Percentiles rank a stretch among this genome's conserved stretches.
phyloP scores from a whole-genome alignment of 2,329 filamentous ascomycete species.

The Hymenoscyphus infarciens region DNA sequence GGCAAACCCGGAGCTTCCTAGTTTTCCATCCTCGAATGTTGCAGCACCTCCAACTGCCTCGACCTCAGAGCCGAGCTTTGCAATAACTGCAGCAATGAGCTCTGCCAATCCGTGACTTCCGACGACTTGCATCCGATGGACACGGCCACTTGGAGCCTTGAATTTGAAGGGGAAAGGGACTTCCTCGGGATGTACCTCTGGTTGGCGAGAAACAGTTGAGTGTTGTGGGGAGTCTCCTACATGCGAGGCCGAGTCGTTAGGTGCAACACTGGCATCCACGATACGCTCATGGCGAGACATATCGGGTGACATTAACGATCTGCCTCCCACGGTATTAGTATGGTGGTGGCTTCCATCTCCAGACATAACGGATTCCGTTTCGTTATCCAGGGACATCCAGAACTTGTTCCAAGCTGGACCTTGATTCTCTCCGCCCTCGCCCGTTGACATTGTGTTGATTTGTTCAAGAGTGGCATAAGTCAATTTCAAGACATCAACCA shows the following conservation, averaged over 20 bases:
- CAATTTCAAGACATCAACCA: conserved; percentile 98
- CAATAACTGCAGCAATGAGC: conserved; percentile 71
- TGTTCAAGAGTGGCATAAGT: conserved; percentile 98
- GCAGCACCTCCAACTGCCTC: conserved; percentile 81
- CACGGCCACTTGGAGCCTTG: conserved; percentile 91
- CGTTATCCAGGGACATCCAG: conserved; percentile 87
- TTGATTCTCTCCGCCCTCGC: conserved; percentile 82
- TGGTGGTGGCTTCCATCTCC: conserved; percentile 80
- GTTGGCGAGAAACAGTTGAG: conserved; percentile 52
- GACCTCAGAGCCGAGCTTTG: conserved; percentile 81
- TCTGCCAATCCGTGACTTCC: conserved; percentile 76
- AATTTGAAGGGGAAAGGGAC: conserved; percentile 96
- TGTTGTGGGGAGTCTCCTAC: conserved; percentile 76
- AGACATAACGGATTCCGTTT: conserved; percentile 94
- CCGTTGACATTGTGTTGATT: conserved; percentile 89
- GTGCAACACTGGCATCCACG: conserved; percentile 74
- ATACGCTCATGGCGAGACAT: conserved; percentile 64
- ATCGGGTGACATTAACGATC: conserved; percentile 81
- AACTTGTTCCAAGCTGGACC: conserved; percentile 99
- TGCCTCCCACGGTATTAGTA: conserved; percentile 55
- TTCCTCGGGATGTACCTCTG: conserved; percentile 61
- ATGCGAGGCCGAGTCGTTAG: conserved; percentile 92
- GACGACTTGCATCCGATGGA: conserved; percentile 84
- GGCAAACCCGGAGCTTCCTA: conserved; percentile 77
- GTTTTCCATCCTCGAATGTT: conserved; percentile 71